A percentile compares a stretch with the other conserved stretches of the same genome.
Evolutionary conservation across 257 asterid species (phyloP).

Genomic region (Fraxinus pennsylvanica): DNA sequence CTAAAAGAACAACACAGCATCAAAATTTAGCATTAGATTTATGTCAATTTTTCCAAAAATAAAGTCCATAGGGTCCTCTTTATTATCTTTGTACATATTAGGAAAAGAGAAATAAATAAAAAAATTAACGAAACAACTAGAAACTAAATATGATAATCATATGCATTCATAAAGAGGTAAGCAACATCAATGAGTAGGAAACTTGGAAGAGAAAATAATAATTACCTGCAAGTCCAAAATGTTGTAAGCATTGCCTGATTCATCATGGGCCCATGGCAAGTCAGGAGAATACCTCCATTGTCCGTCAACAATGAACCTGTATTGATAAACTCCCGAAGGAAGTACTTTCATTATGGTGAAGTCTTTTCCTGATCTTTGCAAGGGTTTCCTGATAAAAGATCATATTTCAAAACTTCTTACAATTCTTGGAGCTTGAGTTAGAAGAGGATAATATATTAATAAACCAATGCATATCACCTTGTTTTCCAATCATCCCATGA

Average conservation of each 20-base stretch:
- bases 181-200: not conserved
- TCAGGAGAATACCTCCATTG: conserved; percentile 86
- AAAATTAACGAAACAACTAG: not conserved
- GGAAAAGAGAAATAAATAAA: not conserved
- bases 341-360: conserved; percentile 95
- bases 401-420: not conserved
- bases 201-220: conserved; percentile 11
- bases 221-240: conserved; percentile 87
- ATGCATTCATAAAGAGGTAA: not conserved
- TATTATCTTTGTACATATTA: not conserved
- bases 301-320: conserved; percentile 91
- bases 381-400: conserved; percentile 57
- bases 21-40: not conserved
- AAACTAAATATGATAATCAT: not conserved
- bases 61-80: not conserved
- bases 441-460: not conserved
- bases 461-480: conserved; percentile 46
- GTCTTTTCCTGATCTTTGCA: conserved; percentile 97
- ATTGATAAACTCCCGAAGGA: conserved; percentile 91
- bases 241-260: conserved; percentile 79
- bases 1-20: not conserved
- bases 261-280: conserved; percentile 79
- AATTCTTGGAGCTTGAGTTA: not conserved
- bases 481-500: conserved; percentile 99
- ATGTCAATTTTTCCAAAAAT: not conserved